Conservation (phyloP, 352 stramenopile species). For the Phytophthora niederhauseri region DNA sequence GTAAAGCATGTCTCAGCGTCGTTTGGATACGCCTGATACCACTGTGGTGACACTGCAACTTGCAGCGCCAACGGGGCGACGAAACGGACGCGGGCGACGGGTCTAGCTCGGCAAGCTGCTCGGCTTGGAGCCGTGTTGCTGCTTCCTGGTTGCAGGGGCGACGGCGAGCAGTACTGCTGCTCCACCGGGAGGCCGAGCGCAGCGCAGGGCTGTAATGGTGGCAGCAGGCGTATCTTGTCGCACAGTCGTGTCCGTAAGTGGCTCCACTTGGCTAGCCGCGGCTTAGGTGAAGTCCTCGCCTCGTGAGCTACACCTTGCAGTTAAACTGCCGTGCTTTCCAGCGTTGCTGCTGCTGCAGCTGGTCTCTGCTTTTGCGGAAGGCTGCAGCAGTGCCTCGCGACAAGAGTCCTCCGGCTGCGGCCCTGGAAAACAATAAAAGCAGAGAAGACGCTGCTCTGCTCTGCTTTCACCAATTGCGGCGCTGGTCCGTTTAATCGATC, state of each 20-base stretch:
- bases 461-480: neutral
- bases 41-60: conserved; percentile 29
- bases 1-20: conserved; percentile 33
- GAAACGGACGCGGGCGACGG: conserved; percentile 7
- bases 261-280: neutral
- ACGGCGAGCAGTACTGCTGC: neutral
- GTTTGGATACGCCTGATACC: conserved; percentile 23
- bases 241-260: neutral
- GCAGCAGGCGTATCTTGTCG: neutral
- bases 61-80: conserved; percentile 7
- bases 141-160: neutral
- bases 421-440: conserved; percentile 1
- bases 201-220: neutral
- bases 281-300: neutral
- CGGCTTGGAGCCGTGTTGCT: neutral
- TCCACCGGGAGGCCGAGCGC: neutral
- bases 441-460: neutral
- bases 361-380: neutral
- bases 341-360: neutral
- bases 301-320: neutral
- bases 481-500: neutral
- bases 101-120: neutral
- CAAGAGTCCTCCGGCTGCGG: neutral
- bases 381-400: neutral
- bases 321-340: neutral